Evolutionary conservation across 257 asterid species (phyloP).

Genomic region (Nicotiana noctiflora): DNA sequence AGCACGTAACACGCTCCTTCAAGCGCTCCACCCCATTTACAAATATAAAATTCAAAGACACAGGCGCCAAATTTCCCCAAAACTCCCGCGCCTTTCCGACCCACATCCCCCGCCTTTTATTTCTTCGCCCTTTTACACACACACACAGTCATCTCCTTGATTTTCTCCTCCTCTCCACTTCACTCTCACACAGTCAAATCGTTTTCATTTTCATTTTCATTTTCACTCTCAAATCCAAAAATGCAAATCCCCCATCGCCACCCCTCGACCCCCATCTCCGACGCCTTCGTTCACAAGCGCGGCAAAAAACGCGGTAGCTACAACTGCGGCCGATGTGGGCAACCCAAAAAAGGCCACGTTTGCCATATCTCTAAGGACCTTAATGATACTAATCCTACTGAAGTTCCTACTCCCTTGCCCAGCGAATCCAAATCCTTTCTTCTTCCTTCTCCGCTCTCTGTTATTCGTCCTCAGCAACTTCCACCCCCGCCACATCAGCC

Average conservation of each 20-base stretch:
- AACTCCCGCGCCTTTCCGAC: conserved; percentile 56
- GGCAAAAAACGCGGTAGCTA: conserved; percentile 75
- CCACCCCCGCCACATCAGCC: conserved; percentile 19
- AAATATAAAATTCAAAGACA: conserved; percentile 2
- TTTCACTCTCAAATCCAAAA: background rate
- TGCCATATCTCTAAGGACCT: conserved; percentile 25
- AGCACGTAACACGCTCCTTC: background rate
- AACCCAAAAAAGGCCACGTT: conserved; percentile 77
- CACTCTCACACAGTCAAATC: background rate
- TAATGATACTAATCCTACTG: conserved; percentile 15
- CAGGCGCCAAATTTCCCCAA: conserved; percentile 56
- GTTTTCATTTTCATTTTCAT: too few relatives aligned
- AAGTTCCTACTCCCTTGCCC: conserved; percentile 13
- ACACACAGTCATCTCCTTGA: background rate
- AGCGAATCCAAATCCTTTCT: conserved; percentile 20
- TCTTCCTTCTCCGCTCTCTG: conserved; percentile 28
- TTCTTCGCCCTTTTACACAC: conserved; percentile 13
- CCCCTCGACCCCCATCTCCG: conserved; percentile 70
- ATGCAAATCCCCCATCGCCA: conserved; percentile 72
- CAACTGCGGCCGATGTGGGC: conserved; percentile 89
- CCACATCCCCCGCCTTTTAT: conserved; percentile 43
- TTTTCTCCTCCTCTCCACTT: background rate
- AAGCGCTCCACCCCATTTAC: background rate
- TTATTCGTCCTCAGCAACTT: conserved; percentile 25
- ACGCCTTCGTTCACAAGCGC: conserved; percentile 32